A percentile compares a stretch with the other conserved stretches of the same genome.
Conservation (phyloP, 1,284 basidiomycete genomes). For the Ustilago shanxiensis region DNA sequence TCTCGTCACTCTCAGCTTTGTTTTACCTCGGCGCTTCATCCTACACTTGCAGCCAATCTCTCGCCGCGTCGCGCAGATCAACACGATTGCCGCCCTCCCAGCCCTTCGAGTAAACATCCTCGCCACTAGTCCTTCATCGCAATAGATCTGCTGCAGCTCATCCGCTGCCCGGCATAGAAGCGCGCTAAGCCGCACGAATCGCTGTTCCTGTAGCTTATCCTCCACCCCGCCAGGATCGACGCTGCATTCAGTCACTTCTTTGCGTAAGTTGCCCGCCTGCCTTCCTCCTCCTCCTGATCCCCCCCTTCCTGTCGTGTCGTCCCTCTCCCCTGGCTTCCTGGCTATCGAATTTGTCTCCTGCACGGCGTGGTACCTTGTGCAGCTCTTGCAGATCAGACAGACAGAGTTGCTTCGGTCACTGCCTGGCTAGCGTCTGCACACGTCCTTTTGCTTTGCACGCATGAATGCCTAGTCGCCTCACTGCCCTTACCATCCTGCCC, state of each 20-base stretch:
- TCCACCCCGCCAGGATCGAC: constrained; percentile 28
- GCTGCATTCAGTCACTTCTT: constrained; percentile 38
- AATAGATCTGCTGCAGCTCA: constrained; percentile 13
- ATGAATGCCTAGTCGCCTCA: constrained; percentile 6
- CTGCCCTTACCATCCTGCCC: constrained; percentile 7
- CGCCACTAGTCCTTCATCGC: constrained; percentile 1
- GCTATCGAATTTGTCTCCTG: neutral
- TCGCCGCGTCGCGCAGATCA: constrained; percentile 30
- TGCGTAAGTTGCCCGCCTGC: constrained; percentile 27
- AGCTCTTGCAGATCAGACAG: constrained; percentile 19
- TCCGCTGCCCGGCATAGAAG: constrained; percentile 14
- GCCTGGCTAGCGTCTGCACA: neutral
- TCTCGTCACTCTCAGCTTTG: constrained; percentile 15
- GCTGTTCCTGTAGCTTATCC: constrained; percentile 28
- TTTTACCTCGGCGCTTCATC: constrained; percentile 15
- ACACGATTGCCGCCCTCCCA: constrained; percentile 8
- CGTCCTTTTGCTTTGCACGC: constrained; percentile 1
- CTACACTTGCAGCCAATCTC: constrained; percentile 3
- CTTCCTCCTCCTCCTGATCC: neutral
- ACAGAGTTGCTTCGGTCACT: constrained; percentile 1
- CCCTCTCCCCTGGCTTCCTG: neutral
- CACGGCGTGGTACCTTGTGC: neutral
- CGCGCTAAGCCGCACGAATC: constrained; percentile 27
- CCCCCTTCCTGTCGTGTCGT: neutral
- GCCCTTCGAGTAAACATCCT: constrained; percentile 32